Percentiles rank a stretch among this genome's conserved stretches.
Evolutionary conservation across 495 filamentous ascomycete genomes (phyloP).

Genomic region (Jackrogersella multiformis): DNA sequence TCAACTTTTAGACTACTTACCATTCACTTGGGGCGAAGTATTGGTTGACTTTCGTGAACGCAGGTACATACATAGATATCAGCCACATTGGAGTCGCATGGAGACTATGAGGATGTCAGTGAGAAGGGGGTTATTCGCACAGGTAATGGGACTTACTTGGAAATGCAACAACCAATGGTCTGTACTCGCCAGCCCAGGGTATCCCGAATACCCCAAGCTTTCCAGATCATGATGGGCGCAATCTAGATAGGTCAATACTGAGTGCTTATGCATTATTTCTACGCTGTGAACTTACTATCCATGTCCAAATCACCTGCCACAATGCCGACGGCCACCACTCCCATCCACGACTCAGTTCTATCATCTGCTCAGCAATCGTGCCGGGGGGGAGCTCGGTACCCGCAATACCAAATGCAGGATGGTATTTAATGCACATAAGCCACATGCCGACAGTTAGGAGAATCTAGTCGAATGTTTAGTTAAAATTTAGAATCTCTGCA

Average conservation of each 20-base stretch:
- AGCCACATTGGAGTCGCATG: slow-evolving; percentile 75
- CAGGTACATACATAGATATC: slow-evolving; percentile 65
- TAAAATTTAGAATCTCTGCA: not conserved
- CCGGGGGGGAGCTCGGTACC: slow-evolving; percentile 58
- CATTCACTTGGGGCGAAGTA: slow-evolving; percentile 66
- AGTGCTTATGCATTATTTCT: slow-evolving; percentile 54
- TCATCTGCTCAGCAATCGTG: slow-evolving; percentile 60
- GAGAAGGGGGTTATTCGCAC: not conserved
- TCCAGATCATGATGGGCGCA: slow-evolving; percentile 55
- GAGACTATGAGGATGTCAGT: slow-evolving; percentile 53
- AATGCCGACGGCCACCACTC: slow-evolving; percentile 74
- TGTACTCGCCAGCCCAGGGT: slow-evolving; percentile 75
- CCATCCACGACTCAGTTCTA: slow-evolving; percentile 62
- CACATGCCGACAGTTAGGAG: slow-evolving; percentile 69
- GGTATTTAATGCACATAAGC: slow-evolving; percentile 72
- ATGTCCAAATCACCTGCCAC: slow-evolving; percentile 73
- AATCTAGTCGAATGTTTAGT: slow-evolving; percentile 52
- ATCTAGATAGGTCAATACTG: slow-evolving; percentile 31
- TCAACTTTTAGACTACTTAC: slow-evolving; percentile 48
- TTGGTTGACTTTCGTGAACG: slow-evolving; percentile 62
- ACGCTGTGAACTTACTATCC: slow-evolving; percentile 58
- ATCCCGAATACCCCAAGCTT: slow-evolving; percentile 63
- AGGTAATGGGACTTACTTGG: slow-evolving; percentile 51
- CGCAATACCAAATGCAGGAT: slow-evolving; percentile 55
- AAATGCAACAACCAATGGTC: slow-evolving; percentile 67